A percentile compares a stretch with the other conserved stretches of the same genome.
phyloP scores from a whole-genome alignment of 352 stramenopile genomes.

The Achlya hypogyna region DNA sequence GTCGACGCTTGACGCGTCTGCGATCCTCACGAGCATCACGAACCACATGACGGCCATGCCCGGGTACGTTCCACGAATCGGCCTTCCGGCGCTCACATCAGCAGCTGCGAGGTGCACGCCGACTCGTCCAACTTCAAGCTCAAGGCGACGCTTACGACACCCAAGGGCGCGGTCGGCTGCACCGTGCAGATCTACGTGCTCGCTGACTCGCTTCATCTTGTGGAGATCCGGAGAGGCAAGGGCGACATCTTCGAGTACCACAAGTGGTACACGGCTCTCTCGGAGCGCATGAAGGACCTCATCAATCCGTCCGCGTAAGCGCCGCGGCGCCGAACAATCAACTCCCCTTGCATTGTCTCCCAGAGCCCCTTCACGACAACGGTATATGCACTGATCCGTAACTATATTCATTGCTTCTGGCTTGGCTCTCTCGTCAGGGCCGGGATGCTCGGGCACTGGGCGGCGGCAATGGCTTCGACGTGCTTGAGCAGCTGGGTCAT shows the following conservation, averaged over 20 bases:
- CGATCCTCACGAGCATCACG: slow-evolving; percentile 66
- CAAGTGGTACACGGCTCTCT: slow-evolving; percentile 86
- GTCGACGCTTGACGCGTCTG: slow-evolving; percentile 65
- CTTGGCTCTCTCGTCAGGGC: background rate
- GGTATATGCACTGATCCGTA: too few relatives aligned
- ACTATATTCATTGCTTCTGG: too few relatives aligned
- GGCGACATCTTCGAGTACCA: slow-evolving; percentile 88
- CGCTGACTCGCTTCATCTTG: slow-evolving; percentile 72
- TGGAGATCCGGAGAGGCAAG: slow-evolving; percentile 83
- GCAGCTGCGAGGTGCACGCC: slow-evolving; percentile 75
- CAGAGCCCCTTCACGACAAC: too few relatives aligned
- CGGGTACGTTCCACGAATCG: background rate
- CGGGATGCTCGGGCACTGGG: background rate
- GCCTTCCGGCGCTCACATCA: slow-evolving; percentile 28
- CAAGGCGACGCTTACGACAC: slow-evolving; percentile 76
- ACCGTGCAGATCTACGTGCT: slow-evolving; percentile 88
- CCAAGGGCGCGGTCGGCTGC: slow-evolving; percentile 80
- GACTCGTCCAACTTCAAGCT: slow-evolving; percentile 68
- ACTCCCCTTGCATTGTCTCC: too few relatives aligned
- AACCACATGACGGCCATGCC: slow-evolving; percentile 46
- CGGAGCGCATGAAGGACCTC: slow-evolving; percentile 80
- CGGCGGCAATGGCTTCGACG: background rate
- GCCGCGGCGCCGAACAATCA: too few relatives aligned
- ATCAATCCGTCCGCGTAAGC: slow-evolving; percentile 28
- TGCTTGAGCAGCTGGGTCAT: background rate